A percentile compares a stretch with the other conserved stretches of the same genome.
Evolutionary conservation across 805 yeast species (phyloP).

Genomic region (Hanseniaspora taiwanica): DNA sequence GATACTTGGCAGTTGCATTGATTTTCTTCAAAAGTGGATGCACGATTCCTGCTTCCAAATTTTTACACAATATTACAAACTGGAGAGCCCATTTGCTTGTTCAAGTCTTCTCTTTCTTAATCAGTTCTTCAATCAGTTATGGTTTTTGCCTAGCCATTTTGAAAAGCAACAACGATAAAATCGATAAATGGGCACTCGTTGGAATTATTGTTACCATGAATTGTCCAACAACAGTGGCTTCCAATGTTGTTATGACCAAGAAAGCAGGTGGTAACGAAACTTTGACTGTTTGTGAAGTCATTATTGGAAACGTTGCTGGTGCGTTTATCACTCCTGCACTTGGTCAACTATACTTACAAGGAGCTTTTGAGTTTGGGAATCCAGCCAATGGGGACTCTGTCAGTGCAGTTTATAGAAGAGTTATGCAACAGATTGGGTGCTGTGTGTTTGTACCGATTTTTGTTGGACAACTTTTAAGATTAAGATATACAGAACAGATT

Average conservation of each 20-base stretch:
- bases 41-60: conserved; percentile 53
- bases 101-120: conserved; percentile 50
- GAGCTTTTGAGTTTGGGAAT: conserved; percentile 64
- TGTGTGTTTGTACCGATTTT: conserved; percentile 74
- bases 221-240: conserved; percentile 85
- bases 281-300: conserved; percentile 70
- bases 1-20: conserved; percentile 77
- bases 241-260: conserved; percentile 86
- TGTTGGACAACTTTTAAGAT: conserved; percentile 78
- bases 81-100: conserved; percentile 80
- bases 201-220: conserved; percentile 76
- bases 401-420: conserved; percentile 48
- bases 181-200: conserved; percentile 64
- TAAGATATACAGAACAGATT: conserved; percentile 50
- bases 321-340: conserved; percentile 82
- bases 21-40: conserved; percentile 75
- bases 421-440: conserved; percentile 79
- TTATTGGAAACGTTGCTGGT: conserved; percentile 73
- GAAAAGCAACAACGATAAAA: conserved; percentile 40
- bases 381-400: conserved; percentile 50
- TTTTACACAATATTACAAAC: conserved; percentile 49
- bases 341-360: conserved; percentile 49
- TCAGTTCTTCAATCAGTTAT: conserved; percentile 57
- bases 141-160: conserved; percentile 61
- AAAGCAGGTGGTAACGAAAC: conserved; percentile 75